Conservation (phyloP, 768 basidiomycete genomes). For the Melanogaster broomeanus region DNA sequence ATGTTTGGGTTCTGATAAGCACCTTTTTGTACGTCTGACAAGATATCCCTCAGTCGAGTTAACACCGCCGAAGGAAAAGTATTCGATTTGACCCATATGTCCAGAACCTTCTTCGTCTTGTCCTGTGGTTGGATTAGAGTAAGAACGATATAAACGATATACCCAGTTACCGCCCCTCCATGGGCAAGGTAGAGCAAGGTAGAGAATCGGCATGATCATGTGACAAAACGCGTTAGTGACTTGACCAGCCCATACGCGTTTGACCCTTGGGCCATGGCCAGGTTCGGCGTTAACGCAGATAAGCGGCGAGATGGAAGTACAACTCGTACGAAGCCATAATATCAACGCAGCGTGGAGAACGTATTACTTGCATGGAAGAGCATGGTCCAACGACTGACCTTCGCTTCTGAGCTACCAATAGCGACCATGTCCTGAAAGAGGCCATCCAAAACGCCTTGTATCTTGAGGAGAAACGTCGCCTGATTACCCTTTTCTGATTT, state of each 20-base stretch:
- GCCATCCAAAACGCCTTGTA: constrained; percentile 89
- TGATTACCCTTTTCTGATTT: constrained; percentile 63
- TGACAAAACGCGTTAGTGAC: constrained; percentile 29
- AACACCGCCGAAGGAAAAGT: constrained; percentile 85
- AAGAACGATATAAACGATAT: constrained; percentile 32
- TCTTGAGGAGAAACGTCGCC: constrained; percentile 84
- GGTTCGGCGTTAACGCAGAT: constrained; percentile 1
- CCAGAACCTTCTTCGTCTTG: constrained; percentile 95
- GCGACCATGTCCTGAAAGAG: constrained; percentile 83
- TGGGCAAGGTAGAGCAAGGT: constrained; percentile 12
- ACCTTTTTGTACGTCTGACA: constrained; percentile 80
- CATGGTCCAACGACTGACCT: constrained; percentile 64
- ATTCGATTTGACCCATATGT: constrained; percentile 92
- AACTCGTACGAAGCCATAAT: constrained; percentile 9
- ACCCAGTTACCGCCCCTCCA: constrained; percentile 44
- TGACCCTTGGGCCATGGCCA: constrained; percentile 1
- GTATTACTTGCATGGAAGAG: constrained; percentile 4
- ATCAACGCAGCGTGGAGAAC: not conserved
- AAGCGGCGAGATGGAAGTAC: constrained; percentile 8
- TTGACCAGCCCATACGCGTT: constrained; percentile 5
- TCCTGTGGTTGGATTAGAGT: constrained; percentile 62
- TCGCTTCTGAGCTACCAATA: constrained; percentile 66
- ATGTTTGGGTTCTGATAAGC: constrained; percentile 67
- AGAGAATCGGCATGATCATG: constrained; percentile 29
- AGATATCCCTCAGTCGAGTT: constrained; percentile 67